A percentile compares a stretch with the other conserved stretches of the same genome.
phyloP scores from a whole-genome alignment of 2,329 filamentous ascomycete species.

The Lizonia empirigonia region DNA sequence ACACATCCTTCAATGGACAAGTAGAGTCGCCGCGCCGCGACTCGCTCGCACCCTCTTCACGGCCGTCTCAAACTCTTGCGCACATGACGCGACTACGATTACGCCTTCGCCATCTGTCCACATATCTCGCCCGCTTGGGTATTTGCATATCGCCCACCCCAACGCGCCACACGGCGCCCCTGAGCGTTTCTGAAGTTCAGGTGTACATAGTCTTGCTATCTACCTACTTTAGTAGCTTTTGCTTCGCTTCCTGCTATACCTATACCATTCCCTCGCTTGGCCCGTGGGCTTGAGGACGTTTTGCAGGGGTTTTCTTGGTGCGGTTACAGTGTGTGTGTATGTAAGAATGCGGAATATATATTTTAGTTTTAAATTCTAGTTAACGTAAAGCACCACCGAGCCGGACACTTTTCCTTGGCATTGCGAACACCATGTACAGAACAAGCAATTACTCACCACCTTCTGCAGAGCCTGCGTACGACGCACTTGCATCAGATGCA shows the following conservation, averaged over 20 bases:
- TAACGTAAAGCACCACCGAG: too few relatives aligned
- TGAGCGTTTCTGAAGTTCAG: background rate
- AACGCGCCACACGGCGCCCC: background rate
- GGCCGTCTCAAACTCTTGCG: background rate
- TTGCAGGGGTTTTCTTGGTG: too few relatives aligned
- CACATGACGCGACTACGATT: too few relatives aligned
- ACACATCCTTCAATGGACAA: background rate
- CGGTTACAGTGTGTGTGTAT: too few relatives aligned
- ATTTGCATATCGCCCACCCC: background rate
- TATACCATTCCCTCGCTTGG: slow-evolving; percentile 3
- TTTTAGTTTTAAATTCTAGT: too few relatives aligned
- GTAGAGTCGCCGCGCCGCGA: slow-evolving; percentile 6
- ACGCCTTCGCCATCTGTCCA: background rate
- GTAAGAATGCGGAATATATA: background rate
- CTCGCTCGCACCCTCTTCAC: background rate
- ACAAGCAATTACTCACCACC: too few relatives aligned
- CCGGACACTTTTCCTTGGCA: too few relatives aligned
- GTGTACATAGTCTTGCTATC: slow-evolving; percentile 3
- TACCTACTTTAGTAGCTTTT: background rate
- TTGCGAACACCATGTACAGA: too few relatives aligned
- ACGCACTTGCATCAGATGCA: too few relatives aligned
- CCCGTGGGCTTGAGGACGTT: background rate
- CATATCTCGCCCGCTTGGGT: background rate
- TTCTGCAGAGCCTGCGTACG: too few relatives aligned
- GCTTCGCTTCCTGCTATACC: background rate